A percentile compares a stretch with the other conserved stretches of the same genome.
These are phyloP conservation scores for Mycena latifolia DNA, from an alignment of 768 basidiomycete genomes.

Conservation along the genomic window DNA sequence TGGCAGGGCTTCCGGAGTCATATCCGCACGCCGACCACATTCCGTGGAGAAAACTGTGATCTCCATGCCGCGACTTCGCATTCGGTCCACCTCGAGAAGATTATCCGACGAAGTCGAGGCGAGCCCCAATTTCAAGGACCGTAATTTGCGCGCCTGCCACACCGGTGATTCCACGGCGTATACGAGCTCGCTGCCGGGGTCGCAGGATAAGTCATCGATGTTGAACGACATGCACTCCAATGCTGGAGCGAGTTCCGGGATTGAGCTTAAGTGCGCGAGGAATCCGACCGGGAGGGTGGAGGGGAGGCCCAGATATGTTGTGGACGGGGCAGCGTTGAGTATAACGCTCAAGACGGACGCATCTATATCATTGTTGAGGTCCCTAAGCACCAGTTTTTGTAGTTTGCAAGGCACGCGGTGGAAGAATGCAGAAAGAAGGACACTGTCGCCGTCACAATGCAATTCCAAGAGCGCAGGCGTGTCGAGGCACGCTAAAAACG, in stretches of 20 bases:
- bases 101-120: background rate
- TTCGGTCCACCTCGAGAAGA: background rate
- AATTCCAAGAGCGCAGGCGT: slow-evolving; percentile 20
- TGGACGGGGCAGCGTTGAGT: slow-evolving; percentile 2
- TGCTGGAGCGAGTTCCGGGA: background rate
- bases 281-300: background rate
- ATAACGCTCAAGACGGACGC: background rate
- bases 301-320: background rate
- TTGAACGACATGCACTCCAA: background rate
- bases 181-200: background rate
- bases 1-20: background rate
- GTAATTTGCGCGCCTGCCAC: background rate
- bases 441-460: background rate
- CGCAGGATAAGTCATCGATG: background rate
- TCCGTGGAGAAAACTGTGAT: background rate
- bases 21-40: too few species aligned
- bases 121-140: background rate
- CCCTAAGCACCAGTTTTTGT: background rate
- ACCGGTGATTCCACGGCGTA: background rate
- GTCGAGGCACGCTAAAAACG: background rate
- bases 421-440: background rate
- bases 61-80: background rate
- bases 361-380: background rate
- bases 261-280: background rate
- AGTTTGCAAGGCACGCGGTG: background rate